Evolutionary conservation across 2,329 filamentous ascomycete genomes (phyloP), one percentile per base, ranked within the genome.

Genomic region (Fusarium paranaense): DNA sequence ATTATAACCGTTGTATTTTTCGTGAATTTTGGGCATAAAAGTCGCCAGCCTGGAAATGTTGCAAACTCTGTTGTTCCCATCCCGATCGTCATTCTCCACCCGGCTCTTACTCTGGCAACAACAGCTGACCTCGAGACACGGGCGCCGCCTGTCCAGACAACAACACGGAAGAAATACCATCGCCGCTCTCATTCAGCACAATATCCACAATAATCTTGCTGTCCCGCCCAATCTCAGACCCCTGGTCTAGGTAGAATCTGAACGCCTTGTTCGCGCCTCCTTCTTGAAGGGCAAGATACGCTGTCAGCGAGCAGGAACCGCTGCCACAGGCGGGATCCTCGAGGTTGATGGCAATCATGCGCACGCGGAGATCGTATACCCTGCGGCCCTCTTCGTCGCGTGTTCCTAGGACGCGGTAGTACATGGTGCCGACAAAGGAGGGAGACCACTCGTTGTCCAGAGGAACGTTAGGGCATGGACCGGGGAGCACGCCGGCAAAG

Each of bases 91-190:
- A 50, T 22, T 18, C 14, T 35, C n/a, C 30, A 14, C 40, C 11
- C 11, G 0, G 25, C 20, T n/a, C 22, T 27, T 13, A 57, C 37
- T 65, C 56, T 2, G 62, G 70, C 22, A 72, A 32, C 11, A 60
- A 56, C 6, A 68, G 27, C n/a, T 62, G 58, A 1, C 68, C 70
- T 50, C 67, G 64, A 16, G 68, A 62, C 6, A 73, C 68, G 1
- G 57, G 62, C 16, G 59, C 45, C 4, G 68, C 68, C 18, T 61
- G 60, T n/a, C 70, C 70, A n/a, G 68, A 71, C 20, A 73, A 30
- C 13, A 66, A 22, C 10, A 73, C 66, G 2, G 37, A 66, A 3
- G n/a, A 16, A 2, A 73, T 33, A 5, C 40, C 30, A 10, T 47
- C 45, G 5, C 71, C 68, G 5, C 20, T 2, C 30, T 64, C 37